Conservation (phyloP, 176 grass and related monocot genomes). For the Carex littledalei region DNA sequence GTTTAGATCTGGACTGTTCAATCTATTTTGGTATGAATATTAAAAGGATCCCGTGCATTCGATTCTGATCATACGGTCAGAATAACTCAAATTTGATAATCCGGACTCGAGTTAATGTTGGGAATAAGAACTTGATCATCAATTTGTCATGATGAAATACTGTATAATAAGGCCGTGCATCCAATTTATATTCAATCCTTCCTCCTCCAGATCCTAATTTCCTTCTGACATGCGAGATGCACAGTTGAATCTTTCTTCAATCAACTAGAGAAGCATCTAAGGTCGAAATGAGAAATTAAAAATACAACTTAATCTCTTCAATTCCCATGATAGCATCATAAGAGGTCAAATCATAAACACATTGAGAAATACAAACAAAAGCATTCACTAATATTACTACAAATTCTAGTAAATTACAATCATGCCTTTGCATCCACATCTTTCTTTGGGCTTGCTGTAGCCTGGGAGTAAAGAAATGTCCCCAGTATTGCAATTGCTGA, state of each 20-base stretch:
- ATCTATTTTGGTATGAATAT: too few species aligned
- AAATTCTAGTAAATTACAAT: background rate
- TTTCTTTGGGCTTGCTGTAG: background rate
- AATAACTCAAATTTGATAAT: too few species aligned
- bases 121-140: background rate
- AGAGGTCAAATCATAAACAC: background rate
- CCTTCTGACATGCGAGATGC: background rate
- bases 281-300: background rate
- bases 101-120: background rate
- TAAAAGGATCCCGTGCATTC: too few species aligned
- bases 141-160: background rate
- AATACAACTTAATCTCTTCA: background rate
- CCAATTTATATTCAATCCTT: background rate
- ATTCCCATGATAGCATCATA: constrained; percentile 1
- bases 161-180: background rate
- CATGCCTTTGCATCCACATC: background rate
- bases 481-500: constrained; percentile 39
- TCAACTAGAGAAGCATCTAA: background rate
- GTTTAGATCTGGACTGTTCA: too few species aligned
- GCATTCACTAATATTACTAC: background rate
- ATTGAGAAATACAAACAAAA: background rate
- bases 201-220: background rate
- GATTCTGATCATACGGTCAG: too few species aligned
- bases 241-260: background rate
- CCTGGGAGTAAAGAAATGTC: constrained; percentile 39